Evolutionary conservation across 441 rosid species (phyloP).

Genomic region (Kokia cookei): DNA sequence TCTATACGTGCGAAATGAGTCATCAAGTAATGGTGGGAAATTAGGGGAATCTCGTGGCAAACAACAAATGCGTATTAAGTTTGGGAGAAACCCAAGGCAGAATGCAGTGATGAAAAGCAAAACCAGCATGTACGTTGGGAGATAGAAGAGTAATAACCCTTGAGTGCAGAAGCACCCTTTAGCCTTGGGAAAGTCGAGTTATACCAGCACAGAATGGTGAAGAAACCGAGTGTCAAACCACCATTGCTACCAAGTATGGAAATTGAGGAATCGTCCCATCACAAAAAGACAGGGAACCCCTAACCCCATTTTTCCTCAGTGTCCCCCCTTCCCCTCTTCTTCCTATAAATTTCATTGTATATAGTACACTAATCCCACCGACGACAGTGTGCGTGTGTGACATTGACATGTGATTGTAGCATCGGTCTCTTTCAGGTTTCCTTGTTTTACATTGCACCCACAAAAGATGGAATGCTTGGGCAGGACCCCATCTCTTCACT

Average conservation of each 20-base stretch:
- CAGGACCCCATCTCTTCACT: slow-evolving; percentile 45
- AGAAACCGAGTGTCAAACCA: slow-evolving; percentile 33
- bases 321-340: neutral
- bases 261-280: slow-evolving; percentile 66
- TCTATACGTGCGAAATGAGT: neutral
- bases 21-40: neutral
- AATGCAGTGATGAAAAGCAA: neutral
- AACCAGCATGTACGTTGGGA: neutral
- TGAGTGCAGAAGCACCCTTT: slow-evolving; percentile 26
- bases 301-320: neutral
- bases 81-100: neutral
- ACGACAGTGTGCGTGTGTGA: slow-evolving; percentile 17
- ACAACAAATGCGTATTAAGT: neutral
- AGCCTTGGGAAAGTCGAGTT: slow-evolving; percentile 54
- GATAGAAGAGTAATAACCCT: slow-evolving; percentile 4
- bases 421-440: slow-evolving; percentile 60
- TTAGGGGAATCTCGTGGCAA: slow-evolving; percentile 15
- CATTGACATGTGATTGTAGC: slow-evolving; percentile 45
- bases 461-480: slow-evolving; percentile 51
- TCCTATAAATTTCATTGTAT: neutral
- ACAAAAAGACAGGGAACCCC: slow-evolving; percentile 10
- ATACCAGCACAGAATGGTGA: slow-evolving; percentile 64
- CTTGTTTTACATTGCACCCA: slow-evolving; percentile 74
- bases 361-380: neutral
- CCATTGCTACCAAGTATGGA: slow-evolving; percentile 42